Evolutionary conservation across 805 yeast species (phyloP).

Genomic region (Sungouiozyma intestinalis): DNA sequence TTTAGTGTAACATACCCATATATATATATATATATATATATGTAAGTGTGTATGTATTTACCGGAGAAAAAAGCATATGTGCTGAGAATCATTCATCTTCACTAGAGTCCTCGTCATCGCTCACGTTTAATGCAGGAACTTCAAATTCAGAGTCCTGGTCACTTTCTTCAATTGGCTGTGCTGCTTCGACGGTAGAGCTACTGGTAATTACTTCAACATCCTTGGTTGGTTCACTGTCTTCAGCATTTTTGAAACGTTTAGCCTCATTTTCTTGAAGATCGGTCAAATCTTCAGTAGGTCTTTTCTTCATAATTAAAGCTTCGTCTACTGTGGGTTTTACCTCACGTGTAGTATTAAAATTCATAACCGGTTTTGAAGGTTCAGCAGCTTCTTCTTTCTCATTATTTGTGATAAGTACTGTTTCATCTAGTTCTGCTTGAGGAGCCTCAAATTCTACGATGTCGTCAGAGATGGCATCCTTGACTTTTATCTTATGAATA

Average conservation of each 20-base stretch:
- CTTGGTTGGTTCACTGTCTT: slow-evolving; percentile 4
- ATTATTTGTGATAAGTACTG: background rate
- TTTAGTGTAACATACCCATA: slow-evolving; percentile 5
- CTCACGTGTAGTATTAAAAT: background rate
- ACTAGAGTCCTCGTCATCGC: slow-evolving; percentile 9
- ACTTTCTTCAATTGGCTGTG: slow-evolving; percentile 4
- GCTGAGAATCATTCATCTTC: slow-evolving; percentile 7
- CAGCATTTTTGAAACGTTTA: slow-evolving; percentile 5
- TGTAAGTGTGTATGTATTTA: background rate
- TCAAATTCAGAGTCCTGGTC: slow-evolving; percentile 9
- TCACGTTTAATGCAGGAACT: slow-evolving; percentile 18
- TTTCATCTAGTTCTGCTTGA: background rate
- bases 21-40: background rate
- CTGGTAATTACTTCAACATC: slow-evolving; percentile 1
- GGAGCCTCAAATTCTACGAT: background rate
- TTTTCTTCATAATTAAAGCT: slow-evolving; percentile 1
- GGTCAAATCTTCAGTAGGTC: background rate
- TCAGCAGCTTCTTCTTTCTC: background rate
- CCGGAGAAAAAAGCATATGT: background rate
- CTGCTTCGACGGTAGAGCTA: slow-evolving; percentile 1
- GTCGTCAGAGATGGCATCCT: slow-evolving; percentile 6
- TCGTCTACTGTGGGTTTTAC: background rate
- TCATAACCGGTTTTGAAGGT: background rate
- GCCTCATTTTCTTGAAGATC: background rate
- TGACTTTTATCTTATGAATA: slow-evolving; percentile 17